phyloP scores from a whole-genome alignment of 2,329 filamentous ascomycete genomes.

The Diaporthe destruens region DNA sequence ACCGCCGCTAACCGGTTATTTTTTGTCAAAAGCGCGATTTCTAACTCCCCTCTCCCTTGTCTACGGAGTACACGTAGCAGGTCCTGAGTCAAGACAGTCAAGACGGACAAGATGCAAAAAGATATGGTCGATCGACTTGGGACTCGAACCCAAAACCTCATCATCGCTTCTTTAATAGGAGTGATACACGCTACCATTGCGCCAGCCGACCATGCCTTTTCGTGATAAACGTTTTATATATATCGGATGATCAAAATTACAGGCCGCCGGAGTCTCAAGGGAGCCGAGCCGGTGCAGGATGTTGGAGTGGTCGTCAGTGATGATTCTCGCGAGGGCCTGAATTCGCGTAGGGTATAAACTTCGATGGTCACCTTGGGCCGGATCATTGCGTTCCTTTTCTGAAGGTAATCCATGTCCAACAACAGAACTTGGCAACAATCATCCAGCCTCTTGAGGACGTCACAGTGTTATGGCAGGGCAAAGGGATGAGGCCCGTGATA shows the following conservation, averaged over 20 bases:
- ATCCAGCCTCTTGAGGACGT: too few species aligned
- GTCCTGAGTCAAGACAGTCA: too few species aligned
- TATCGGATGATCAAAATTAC: background rate
- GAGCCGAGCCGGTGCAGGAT: too few species aligned
- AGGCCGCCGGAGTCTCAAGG: background rate
- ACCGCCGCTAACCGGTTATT: background rate
- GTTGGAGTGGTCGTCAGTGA: background rate
- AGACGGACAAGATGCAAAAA: background rate
- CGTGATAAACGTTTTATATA: accelerated
- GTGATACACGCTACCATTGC: conserved; percentile 35
- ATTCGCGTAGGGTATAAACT: too few species aligned
- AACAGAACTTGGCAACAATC: too few species aligned
- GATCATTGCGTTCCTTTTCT: too few species aligned
- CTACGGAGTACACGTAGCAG: too few species aligned
- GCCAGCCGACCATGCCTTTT: conserved; percentile 13
- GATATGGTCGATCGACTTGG: conserved; percentile 14
- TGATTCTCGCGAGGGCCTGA: background rate
- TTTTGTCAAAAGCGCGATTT: background rate
- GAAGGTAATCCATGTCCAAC: too few species aligned
- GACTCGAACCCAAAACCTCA: conserved; percentile 35
- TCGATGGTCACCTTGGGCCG: background rate
- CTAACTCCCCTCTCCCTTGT: background rate
- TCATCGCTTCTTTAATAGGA: conserved; percentile 26
- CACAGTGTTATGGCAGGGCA: too few species aligned
- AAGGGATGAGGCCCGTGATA: too few species aligned